Evolutionary conservation across 805 yeast species (phyloP), one percentile per base, ranked within the genome.

Genomic region (Aciculoconidium aculeatum): DNA sequence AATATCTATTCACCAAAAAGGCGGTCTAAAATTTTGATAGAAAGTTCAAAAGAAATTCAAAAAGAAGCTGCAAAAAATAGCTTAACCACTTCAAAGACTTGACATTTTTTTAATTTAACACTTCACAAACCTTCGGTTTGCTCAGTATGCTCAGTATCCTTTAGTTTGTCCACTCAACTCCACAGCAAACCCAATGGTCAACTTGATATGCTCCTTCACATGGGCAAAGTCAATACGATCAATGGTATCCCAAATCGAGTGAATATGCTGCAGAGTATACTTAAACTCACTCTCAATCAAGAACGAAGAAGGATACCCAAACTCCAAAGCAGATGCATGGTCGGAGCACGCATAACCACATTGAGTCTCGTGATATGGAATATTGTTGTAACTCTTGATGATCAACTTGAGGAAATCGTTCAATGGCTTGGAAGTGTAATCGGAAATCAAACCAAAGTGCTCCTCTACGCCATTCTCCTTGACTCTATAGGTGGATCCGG

Each of bases 271-370:
- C 54, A 75, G 77, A 3, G 77, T 66, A 39, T 66, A 65, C 32
- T 72, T 68, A 53, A 85, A 70, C 34, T 71, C 80, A 24, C 85
- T 69, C 55, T 92, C 98, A 40, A 81, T 74, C 25, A 85, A 81
- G 55, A 86, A 83, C 17, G 86, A 73, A 7, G 86, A 71, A 4
- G 96, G 96, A 55, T 67, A 86, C 1, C 96, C 96, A 44, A 72
- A 73, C 49, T 80, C 77, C 29, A 76, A 55, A 1, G 95, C 95
- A 27, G 94, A 77, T 4, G 92, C 80, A 54, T 87, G 96, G 59
- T 90, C 97, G 11, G 94, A 80, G 55, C 97, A 88, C 0, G 94
- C 92, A 47, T 87, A 86, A 1, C 95, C 95, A 59, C 96, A 90
- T 34, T 62, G 42, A 8, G 94, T 80, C 44, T 81, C 92, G 21